Conservation (phyloP, 108 stramenopile species). For the Skeletonema menzelii region DNA sequence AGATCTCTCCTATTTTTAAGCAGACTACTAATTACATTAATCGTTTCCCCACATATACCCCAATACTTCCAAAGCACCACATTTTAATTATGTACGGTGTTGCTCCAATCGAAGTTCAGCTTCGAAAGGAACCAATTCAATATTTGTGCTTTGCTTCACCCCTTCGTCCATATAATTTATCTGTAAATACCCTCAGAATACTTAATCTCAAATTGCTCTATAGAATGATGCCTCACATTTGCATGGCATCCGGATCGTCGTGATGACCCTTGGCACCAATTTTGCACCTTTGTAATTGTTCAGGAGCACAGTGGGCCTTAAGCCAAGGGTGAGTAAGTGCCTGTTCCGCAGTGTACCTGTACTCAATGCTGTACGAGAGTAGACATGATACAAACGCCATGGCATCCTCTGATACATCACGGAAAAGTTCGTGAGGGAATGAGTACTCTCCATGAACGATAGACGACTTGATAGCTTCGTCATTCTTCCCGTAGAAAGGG, state of each 20-base stretch:
- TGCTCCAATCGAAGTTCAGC: not conserved
- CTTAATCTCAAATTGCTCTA: not conserved
- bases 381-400: conserved; percentile 89
- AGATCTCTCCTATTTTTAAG: conserved; percentile 4
- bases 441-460: conserved; percentile 90
- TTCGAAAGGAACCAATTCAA: not conserved
- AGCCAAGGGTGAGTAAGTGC: conserved; percentile 89
- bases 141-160: not conserved
- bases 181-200: not conserved
- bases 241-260: conserved; percentile 60
- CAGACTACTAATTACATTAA: not conserved
- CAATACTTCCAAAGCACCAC: not conserved
- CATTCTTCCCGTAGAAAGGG: conserved; percentile 92
- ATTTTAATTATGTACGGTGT: not conserved
- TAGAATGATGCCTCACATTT: conserved; percentile 39
- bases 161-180: not conserved
- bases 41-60: not conserved
- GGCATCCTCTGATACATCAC: conserved; percentile 90
- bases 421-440: conserved; percentile 88
- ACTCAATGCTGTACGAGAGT: conserved; percentile 87
- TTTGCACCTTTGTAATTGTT: conserved; percentile 61
- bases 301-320: conserved; percentile 75
- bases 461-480: conserved; percentile 89
- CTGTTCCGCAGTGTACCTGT: conserved; percentile 88
- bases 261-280: conserved; percentile 70